Conservation (phyloP, 2,329 filamentous ascomycete genomes). For the Aureobasidium sp. region DNA sequence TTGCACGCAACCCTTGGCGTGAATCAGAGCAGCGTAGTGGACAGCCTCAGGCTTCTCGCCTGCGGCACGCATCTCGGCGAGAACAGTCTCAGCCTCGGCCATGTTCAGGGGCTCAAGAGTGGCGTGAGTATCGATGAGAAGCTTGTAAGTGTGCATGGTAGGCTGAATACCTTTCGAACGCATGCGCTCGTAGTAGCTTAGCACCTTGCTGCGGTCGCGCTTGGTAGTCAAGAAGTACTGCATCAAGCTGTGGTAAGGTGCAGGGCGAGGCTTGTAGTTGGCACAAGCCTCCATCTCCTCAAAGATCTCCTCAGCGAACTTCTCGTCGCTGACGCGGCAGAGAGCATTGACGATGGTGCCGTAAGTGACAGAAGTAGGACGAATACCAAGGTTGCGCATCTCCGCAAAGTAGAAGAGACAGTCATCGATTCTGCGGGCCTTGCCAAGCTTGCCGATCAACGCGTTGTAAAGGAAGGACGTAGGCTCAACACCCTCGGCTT, state of each 20-base stretch:
- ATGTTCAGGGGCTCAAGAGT: conserved; percentile 89
- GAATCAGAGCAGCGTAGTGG: conserved; percentile 91
- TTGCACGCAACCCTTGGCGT: conserved; percentile 87
- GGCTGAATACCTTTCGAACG: conserved; percentile 74
- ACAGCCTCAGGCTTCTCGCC: conserved; percentile 79
- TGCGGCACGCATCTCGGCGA: conserved; percentile 65
- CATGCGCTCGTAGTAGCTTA: conserved; percentile 95
- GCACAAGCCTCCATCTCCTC: conserved; percentile 99
- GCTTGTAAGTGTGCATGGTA: conserved; percentile 94
- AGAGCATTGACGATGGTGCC: conserved; percentile 97
- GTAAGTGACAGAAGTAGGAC: conserved; percentile 94
- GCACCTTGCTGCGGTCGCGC: conserved; percentile 86
- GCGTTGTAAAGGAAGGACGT: conserved; percentile 98
- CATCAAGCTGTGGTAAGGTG: conserved; percentile 99
- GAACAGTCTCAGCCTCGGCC: conserved; percentile 72
- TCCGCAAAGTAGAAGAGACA: conserved; percentile 97
- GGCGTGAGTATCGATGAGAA: conserved; percentile 89
- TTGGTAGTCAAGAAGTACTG: conserved; percentile 98
- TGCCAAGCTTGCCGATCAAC: conserved; percentile 94
- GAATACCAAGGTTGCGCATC: conserved; percentile 88
- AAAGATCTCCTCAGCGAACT: conserved; percentile 94
- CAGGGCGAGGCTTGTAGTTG: conserved; percentile 96
- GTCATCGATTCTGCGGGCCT: conserved; percentile 94
- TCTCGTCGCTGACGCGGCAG: conserved; percentile 93
- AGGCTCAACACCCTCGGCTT: conserved; percentile 87